A percentile compares a stretch with the other conserved stretches of the same genome.
Evolutionary conservation across 2,329 filamentous ascomycete genomes (phyloP).

Genomic region (Periconia sp.): DNA sequence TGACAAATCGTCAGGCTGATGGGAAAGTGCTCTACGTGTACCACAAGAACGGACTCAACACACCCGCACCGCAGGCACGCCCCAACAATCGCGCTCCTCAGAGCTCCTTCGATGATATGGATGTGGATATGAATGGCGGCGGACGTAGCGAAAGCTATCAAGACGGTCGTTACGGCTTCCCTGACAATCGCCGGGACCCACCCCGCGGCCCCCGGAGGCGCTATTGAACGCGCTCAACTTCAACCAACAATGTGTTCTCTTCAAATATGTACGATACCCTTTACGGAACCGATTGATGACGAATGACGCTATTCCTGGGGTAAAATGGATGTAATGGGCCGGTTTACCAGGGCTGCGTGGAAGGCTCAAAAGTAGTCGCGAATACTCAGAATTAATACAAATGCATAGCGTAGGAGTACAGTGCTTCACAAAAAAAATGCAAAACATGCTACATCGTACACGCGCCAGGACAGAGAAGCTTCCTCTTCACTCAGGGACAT

Average conservation of each 20-base stretch:
- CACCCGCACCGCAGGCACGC: constrained; percentile 30
- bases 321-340: neutral
- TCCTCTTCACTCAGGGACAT: too few relatives aligned
- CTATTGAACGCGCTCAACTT: constrained; percentile 16
- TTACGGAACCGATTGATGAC: neutral
- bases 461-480: too few relatives aligned
- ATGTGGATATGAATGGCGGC: constrained; percentile 37
- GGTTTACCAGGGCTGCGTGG: neutral
- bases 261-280: constrained; percentile 5
- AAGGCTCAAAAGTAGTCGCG: neutral
- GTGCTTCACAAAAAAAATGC: too few relatives aligned
- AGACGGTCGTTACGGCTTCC: constrained; percentile 49
- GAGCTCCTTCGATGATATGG: constrained; percentile 43
- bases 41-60: constrained; percentile 55
- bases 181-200: constrained; percentile 28
- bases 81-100: constrained; percentile 24
- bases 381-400: neutral
- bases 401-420: neutral
- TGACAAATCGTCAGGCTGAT: constrained; percentile 63
- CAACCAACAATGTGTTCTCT: neutral
- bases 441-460: too few relatives aligned
- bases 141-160: constrained; percentile 40
- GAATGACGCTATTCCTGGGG: neutral
- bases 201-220: constrained; percentile 38
- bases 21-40: constrained; percentile 74